A percentile compares a stretch with the other conserved stretches of the same genome.
These are phyloP conservation scores for Pochonia chlamydosporia DNA, from an alignment of 2,329 filamentous ascomycete species.

Conservation along the genomic window DNA sequence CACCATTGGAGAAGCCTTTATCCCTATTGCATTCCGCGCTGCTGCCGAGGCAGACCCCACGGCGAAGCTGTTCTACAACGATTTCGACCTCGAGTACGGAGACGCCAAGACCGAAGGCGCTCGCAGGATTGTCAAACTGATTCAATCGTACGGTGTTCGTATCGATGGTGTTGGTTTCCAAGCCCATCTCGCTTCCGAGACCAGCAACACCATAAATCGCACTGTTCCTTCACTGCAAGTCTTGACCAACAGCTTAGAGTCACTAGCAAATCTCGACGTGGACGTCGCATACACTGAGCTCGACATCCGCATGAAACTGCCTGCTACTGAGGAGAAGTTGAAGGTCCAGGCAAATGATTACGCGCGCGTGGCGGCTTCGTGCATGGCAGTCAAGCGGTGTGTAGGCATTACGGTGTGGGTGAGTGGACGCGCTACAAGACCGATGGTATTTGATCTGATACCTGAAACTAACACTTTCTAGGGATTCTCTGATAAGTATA, in stretches of 20 bases:
- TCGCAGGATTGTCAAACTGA: conserved; percentile 55
- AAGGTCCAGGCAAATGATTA: too few relatives aligned
- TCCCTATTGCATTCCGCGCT: conserved; percentile 63
- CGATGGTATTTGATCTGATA: too few relatives aligned
- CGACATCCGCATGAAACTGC: too few relatives aligned
- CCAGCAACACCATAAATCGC: conserved; percentile 34
- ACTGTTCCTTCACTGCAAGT: too few relatives aligned
- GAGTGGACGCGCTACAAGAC: too few relatives aligned
- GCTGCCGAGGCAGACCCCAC: conserved; percentile 60
- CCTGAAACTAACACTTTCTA: too few relatives aligned
- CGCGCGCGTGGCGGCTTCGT: too few relatives aligned
- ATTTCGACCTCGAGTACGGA: conserved; percentile 61
- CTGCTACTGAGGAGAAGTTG: too few relatives aligned
- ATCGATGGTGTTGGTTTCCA: background rate
- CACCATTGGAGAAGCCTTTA: conserved; percentile 64
- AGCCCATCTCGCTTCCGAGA: background rate
- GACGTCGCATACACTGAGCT: conserved; percentile 64
- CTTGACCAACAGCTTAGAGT: conserved; percentile 44
- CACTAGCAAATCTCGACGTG: conserved; percentile 40
- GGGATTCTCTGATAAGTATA: too few relatives aligned
- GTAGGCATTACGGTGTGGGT: too few relatives aligned
- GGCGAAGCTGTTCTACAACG: conserved; percentile 72
- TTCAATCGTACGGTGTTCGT: conserved; percentile 42
- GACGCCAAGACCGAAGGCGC: conserved; percentile 53
- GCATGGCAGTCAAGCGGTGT: too few relatives aligned